Evolutionary conservation across 164 flowering plant genomes (phyloP).

Genomic region (Stephania japonica): DNA sequence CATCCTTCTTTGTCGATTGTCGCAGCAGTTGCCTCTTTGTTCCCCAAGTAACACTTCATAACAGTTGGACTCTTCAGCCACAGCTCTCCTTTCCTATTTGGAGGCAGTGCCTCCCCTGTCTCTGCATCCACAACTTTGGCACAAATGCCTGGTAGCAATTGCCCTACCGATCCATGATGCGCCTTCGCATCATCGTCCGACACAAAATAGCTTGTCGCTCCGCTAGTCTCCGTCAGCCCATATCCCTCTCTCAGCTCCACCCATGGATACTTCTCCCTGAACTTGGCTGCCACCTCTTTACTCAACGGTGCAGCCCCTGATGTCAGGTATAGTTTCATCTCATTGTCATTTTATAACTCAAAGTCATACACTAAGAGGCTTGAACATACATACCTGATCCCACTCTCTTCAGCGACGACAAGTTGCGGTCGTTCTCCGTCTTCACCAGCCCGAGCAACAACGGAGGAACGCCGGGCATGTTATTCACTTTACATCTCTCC

Average conservation of each 20-base stretch:
- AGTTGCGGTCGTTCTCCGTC: slow-evolving; percentile 14
- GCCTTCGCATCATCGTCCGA: slow-evolving; percentile 24
- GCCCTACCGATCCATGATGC: slow-evolving; percentile 34
- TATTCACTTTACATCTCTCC: slow-evolving; percentile 31
- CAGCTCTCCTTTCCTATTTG: slow-evolving; percentile 49
- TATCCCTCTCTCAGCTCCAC: slow-evolving; percentile 59
- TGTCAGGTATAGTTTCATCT: no score
- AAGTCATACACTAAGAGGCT: no score
- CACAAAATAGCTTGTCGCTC: slow-evolving; percentile 34
- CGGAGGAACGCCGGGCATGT: slow-evolving; percentile 72
- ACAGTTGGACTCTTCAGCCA: slow-evolving; percentile 56
- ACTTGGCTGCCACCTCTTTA: slow-evolving; percentile 38
- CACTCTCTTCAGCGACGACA: slow-evolving; percentile 46
- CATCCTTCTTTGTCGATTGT: slow-evolving; percentile 51
- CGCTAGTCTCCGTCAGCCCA: slow-evolving; percentile 61
- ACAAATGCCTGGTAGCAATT: slow-evolving; percentile 35
- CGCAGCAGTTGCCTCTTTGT: slow-evolving; percentile 47
- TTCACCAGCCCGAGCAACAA: slow-evolving; percentile 53
- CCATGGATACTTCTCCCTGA: slow-evolving; percentile 51
- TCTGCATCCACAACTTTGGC: slow-evolving; percentile 58
- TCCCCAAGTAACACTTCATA: slow-evolving; percentile 59
- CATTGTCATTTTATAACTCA: no score
- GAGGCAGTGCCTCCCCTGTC: slow-evolving; percentile 39
- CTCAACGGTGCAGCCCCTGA: slow-evolving; percentile 75
- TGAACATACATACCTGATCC: slow-evolving; percentile 14